Evolutionary conservation across 345 rosid genomes (phyloP).

Genomic region (Salix brachista): DNA sequence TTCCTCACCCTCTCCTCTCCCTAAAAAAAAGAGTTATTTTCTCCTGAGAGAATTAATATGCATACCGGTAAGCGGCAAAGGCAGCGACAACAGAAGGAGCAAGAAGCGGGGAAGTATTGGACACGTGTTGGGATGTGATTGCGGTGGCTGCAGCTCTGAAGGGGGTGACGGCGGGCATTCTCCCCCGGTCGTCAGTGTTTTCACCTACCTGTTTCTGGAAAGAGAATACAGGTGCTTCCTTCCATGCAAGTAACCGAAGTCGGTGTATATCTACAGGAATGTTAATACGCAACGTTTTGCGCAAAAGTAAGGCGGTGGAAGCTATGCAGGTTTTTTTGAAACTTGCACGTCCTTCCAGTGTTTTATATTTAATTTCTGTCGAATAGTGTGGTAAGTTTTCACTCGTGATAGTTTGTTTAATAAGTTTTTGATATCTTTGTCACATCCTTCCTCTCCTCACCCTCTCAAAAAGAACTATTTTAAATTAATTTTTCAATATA

Average conservation of each 20-base stretch:
- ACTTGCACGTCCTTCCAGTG: too few relatives aligned
- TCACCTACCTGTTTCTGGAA: background rate
- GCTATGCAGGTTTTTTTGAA: background rate
- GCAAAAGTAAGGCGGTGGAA: background rate
- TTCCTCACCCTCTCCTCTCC: background rate
- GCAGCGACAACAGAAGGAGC: background rate
- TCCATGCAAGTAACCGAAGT: background rate
- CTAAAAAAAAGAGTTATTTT: background rate
- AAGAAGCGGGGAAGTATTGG: background rate
- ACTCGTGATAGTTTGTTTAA: too few relatives aligned
- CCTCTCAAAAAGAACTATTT: too few relatives aligned
- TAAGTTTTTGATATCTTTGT: too few relatives aligned
- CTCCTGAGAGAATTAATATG: background rate
- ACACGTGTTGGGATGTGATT: background rate
- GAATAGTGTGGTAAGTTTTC: too few relatives aligned
- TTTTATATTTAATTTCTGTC: too few relatives aligned
- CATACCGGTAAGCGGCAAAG: conserved; percentile 3
- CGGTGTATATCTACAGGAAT: background rate
- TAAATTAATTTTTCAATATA: too few relatives aligned
- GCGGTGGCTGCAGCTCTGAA: background rate
- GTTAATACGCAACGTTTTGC: background rate
- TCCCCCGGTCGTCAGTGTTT: background rate
- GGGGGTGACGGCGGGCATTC: conserved; percentile 9
- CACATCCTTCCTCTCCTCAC: too few relatives aligned
- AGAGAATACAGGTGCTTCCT: background rate